Evolutionary conservation across 352 stramenopile genomes (phyloP).

Genomic region (Phytophthora capsici): DNA sequence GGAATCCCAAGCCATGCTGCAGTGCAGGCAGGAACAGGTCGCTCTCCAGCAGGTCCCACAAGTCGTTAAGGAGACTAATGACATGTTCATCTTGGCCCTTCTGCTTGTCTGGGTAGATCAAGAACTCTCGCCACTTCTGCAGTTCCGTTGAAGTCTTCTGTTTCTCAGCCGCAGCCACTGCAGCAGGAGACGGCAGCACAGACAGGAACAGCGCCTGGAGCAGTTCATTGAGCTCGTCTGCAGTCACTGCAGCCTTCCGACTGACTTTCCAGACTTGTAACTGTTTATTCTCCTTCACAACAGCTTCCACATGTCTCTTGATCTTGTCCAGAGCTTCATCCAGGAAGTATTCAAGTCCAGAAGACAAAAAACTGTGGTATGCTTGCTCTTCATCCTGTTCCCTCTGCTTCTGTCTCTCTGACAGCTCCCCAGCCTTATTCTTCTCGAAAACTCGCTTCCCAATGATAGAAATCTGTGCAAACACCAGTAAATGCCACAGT

Average conservation of each 20-base stretch:
- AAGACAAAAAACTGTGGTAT: conserved; percentile 76
- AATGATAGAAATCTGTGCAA: conserved; percentile 79
- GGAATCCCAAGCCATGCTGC: conserved; percentile 72
- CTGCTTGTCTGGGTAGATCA: conserved; percentile 82
- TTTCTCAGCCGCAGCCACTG: conserved; percentile 30
- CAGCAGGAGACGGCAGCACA: conserved; percentile 50
- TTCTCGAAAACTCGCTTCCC: conserved; percentile 82
- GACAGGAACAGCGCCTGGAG: conserved; percentile 72
- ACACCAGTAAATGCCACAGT: conserved; percentile 83
- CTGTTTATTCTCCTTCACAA: conserved; percentile 52
- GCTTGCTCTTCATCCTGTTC: conserved; percentile 50
- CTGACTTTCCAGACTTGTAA: conserved; percentile 80
- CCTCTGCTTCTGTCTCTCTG: conserved; percentile 19
- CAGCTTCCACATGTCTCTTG: conserved; percentile 64
- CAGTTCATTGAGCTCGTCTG: conserved; percentile 77
- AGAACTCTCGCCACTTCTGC: conserved; percentile 63
- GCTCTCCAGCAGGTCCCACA: conserved; percentile 85
- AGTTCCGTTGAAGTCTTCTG: conserved; percentile 41
- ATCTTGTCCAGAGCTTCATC: conserved; percentile 69
- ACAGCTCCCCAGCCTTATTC: conserved; percentile 30
- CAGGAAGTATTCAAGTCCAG: conserved; percentile 82
- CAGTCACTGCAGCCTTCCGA: conserved; percentile 67
- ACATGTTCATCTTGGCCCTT: conserved; percentile 72
- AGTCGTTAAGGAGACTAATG: conserved; percentile 81
- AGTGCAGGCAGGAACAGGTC: conserved; percentile 76